Evolutionary conservation across 2,329 filamentous ascomycete species (phyloP), one percentile per base, ranked within the genome.

Genomic region (Fusarium napiforme): DNA sequence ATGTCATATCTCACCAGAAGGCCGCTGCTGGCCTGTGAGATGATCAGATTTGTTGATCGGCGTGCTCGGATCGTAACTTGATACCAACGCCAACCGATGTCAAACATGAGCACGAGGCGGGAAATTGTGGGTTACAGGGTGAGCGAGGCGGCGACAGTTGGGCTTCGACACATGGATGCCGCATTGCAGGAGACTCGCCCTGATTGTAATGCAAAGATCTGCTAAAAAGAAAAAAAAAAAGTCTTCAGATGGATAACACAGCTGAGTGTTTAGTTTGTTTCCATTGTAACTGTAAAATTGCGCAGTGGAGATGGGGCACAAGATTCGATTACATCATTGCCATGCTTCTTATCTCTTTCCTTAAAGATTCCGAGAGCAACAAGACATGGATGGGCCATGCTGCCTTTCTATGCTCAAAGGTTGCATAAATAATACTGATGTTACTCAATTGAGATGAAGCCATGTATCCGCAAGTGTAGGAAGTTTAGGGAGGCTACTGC

Each of bases 61-160:
- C 52, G 59, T 73, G 60, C 66, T 75, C 72, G 66, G 74, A 47
- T 72, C 73, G 61, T 71, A 74, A 65, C 59, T 64, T 64, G 73
- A 73, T 68, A 71, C 73, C 60, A 50, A 71, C 73, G 39, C 64
- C 53, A 71, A 71, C 60, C 50, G 66, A 63, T 61, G 72, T 60
- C 50, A 49, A 71, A 64, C 45, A 69, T 49, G 55, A 74, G 59
- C 57, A 60, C 53, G 70, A 74, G 70, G 72, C 59, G 57, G 66
- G 69, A 62, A 43, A 47, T 46, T 64, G 60, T 70, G 58, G 60
- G 42, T 46, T 69, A 28, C 66, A 69, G 46, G 52, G 39, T n/a
- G 26, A 47, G 32, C 47, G 49, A 63, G 57, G 47, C 64, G 61
- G 64, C 65, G 62, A 43, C 47, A 63, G 45, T 30, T 67, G 34